Base-by-base conservation (phyloP, 1,284 basidiomycete genomes). In the Ganoderma sinense region DNA sequence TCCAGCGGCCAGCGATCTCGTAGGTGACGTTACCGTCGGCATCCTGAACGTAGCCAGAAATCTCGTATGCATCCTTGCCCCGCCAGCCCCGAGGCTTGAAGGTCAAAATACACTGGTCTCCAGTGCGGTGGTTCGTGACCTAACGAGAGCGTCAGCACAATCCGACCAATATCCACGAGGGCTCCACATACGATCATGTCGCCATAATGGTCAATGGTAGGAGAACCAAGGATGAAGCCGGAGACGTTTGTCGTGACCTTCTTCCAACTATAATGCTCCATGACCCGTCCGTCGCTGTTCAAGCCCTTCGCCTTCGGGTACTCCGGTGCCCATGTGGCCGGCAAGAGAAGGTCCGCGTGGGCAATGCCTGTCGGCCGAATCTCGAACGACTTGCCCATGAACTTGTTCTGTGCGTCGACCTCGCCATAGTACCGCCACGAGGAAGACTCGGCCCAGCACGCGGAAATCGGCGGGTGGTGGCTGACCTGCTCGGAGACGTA, bases 31-130 rank as follows among this genome's bases (percentile, higher is more conserved):
- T 84, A 14, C 94, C 96, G 0, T 84, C 76, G 1, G 87, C 81
- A 77, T 95, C 91, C 70, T 87, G 82, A 39, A 98, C 97, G 55
- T 89, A 88, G 4, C 97, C 97, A 20, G 93, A 93, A 77, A 99
- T 97, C 82, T 99, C 97, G 76, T 88, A 96, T 0, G 97, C 95
- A 73, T 97, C 94, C 77, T 91, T 94, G 39, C 95, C 96, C 70
- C 96, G 85, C 97, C 97, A 99, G 8, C 96, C 95, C 70, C 97
- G 88, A 1, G 97, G 97, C 83, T 98, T 98, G 87, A 99, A 99
- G 1, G 96, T 97, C 31, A 99, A 83, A 0, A 94, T 86, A 76
- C 96, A 98, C 58, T 88, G 89, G 75, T 99, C 97, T n/a, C 91
- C 89, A 0, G 97, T 99, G 11, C 95, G 90, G 78, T 99, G 97